Percentiles rank a stretch among this genome's conserved stretches.
phyloP scores from a whole-genome alignment of 2,329 filamentous ascomycete species.

The Neofusicoccum kwambonambiense region DNA sequence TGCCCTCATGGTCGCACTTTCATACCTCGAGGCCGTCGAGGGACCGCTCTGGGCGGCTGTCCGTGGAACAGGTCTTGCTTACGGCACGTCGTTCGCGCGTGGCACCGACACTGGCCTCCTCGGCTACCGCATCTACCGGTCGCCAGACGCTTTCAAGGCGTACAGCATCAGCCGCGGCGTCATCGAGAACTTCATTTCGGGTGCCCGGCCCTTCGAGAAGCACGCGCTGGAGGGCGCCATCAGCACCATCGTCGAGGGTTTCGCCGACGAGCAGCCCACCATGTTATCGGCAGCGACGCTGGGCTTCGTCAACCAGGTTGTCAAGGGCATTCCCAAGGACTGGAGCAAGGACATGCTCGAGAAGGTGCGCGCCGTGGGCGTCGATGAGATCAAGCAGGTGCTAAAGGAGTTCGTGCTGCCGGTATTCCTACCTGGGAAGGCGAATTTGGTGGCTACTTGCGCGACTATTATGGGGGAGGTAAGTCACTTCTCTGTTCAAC shows the following conservation, averaged over 20 bases:
- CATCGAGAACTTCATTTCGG: constrained; percentile 71
- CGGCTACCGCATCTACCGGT: constrained; percentile 84
- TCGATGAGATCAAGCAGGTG: constrained; percentile 72
- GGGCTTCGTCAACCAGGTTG: constrained; percentile 79
- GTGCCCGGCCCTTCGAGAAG: constrained; percentile 70
- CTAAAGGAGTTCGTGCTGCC: constrained; percentile 75
- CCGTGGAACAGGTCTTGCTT: constrained; percentile 88
- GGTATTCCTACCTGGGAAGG: constrained; percentile 74
- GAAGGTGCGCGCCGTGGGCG: constrained; percentile 71
- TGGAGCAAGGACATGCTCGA: constrained; percentile 76
- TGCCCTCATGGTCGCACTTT: constrained; percentile 80
- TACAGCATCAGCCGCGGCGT: constrained; percentile 74
- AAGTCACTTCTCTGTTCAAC: constrained; percentile 37
- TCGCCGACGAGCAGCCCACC: constrained; percentile 86
- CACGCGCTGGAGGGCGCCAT: constrained; percentile 87
- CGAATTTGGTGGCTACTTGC: constrained; percentile 87
- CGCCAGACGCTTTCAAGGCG: constrained; percentile 84
- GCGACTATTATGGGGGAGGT: constrained; percentile 83
- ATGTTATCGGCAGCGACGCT: constrained; percentile 78
- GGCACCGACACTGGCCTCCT: constrained; percentile 77
- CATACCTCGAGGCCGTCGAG: constrained; percentile 90
- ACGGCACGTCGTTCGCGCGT: constrained; percentile 77
- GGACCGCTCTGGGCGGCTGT: constrained; percentile 93
- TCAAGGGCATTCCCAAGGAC: constrained; percentile 71
- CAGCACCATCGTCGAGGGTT: constrained; percentile 79